Conservation (phyloP, 805 yeast species). For the Saccharomycopsis selenospora region DNA sequence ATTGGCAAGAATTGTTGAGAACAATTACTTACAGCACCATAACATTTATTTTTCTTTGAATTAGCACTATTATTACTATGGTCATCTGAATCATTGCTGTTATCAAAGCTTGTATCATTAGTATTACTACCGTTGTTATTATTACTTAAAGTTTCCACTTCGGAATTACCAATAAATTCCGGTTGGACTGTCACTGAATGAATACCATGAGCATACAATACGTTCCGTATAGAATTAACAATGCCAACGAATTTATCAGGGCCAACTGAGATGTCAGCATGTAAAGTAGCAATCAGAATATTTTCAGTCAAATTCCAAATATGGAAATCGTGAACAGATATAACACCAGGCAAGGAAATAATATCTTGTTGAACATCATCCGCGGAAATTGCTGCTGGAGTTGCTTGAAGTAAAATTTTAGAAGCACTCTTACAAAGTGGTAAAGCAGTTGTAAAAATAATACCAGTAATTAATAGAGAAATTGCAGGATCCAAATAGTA, state of each 20-base stretch:
- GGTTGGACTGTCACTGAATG: conserved; percentile 97
- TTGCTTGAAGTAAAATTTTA: conserved; percentile 83
- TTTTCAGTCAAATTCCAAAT: conserved; percentile 93
- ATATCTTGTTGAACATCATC: conserved; percentile 67
- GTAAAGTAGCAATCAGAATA: conserved; percentile 80
- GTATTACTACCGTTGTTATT: background rate
- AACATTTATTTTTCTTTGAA: conserved; percentile 4
- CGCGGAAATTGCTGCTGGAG: conserved; percentile 78
- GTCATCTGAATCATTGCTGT: background rate
- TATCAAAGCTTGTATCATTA: background rate
- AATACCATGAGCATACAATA: conserved; percentile 77
- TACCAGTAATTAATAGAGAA: conserved; percentile 76
- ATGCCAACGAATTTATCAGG: conserved; percentile 64
- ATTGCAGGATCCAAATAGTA: conserved; percentile 80
- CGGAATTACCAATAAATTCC: conserved; percentile 48
- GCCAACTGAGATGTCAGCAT: conserved; percentile 61
- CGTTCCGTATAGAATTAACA: conserved; percentile 68
- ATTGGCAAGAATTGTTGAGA: conserved; percentile 13
- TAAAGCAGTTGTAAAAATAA: conserved; percentile 84
- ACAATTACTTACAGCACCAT: conserved; percentile 19
- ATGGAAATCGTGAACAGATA: conserved; percentile 90
- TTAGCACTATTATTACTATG: background rate
- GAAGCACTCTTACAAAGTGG: conserved; percentile 85
- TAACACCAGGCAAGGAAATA: conserved; percentile 59
- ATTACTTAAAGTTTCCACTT: background rate